A percentile compares a stretch with the other conserved stretches of the same genome.
These are phyloP conservation scores for Arachnopeziza araneosa DNA, from an alignment of 2,329 filamentous ascomycete species.

Conservation along the genomic window DNA sequence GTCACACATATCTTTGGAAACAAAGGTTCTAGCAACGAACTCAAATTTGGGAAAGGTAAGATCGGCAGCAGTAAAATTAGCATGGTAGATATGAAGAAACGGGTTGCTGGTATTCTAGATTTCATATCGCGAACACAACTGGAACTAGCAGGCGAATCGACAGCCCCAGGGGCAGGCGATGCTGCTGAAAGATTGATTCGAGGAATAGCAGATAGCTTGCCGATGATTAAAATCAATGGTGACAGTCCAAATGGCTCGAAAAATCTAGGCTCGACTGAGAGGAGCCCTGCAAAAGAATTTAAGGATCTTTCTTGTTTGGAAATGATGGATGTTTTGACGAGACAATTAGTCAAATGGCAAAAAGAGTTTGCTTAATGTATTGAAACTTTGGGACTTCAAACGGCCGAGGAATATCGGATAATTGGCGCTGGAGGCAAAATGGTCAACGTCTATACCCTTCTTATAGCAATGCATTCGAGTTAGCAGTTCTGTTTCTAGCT, in stretches of 20 bases:
- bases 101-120: conserved; percentile 77
- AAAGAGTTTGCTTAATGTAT: conserved; percentile 27
- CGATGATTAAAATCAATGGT: conserved; percentile 34
- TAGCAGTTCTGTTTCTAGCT: not conserved
- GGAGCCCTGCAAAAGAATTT: conserved; percentile 48
- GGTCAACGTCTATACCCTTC: not conserved
- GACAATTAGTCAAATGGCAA: conserved; percentile 35
- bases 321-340: conserved; percentile 36
- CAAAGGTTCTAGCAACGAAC: conserved; percentile 33
- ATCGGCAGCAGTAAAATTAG: conserved; percentile 56
- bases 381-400: not conserved
- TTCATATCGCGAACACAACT: conserved; percentile 87
- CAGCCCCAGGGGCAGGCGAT: conserved; percentile 37
- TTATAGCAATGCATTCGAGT: not conserved
- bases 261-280: not conserved
- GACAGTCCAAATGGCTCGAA: conserved; percentile 14
- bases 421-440: not conserved
- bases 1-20: conserved; percentile 41
- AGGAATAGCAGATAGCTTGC: conserved; percentile 30
- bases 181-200: conserved; percentile 29
- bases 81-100: conserved; percentile 82
- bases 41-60: conserved; percentile 28
- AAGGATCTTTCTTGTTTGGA: conserved; percentile 55
- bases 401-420: not conserved
- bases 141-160: conserved; percentile 67